Evolutionary conservation across 805 yeast species (phyloP), one percentile per base, ranked within the genome.

Genomic region (Starmerella tilneyi): DNA sequence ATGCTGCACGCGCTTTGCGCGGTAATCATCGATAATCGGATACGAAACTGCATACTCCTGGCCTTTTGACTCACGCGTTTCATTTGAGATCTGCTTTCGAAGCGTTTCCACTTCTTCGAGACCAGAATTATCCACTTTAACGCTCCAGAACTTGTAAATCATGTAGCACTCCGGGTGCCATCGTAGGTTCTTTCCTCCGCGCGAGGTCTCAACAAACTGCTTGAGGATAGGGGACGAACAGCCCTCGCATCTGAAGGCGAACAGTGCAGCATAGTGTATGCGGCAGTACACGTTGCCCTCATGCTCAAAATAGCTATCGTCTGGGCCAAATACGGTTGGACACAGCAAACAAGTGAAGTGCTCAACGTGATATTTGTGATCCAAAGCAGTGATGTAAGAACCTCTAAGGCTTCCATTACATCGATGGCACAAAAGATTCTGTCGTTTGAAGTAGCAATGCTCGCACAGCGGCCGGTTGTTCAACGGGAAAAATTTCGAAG

Each of bases 141-240:
- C 94, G 59, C 85, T 86, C 98, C 98, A 92, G 58, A 85, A 88
- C 63, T 88, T 88, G 67, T 83, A 88, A 39, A 92, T 94, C 86
- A 94, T 94, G 60, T 86, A 92, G 68, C 99, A 92, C 61, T 94
- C 97, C 1, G 96, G 97, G 64, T 92, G 99, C 99, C 99, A 92
- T 60, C 85, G 94, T 62, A 88, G 94, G 47, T 83, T 81, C 54
- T 80, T 74, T 19, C 96, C 96, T 41, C 96, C 95, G 54, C 92
- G 73, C 49, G 78, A 84, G 36, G 89, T 77, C 62, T 89, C 96
- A 29, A 89, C 95, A 63, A 86, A 92, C 60, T 92, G 97, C 59
- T 86, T 86, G 29, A 94, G 74, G 43, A 94, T 92, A 1, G 96
- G 84, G 29, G 84, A 79, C 47, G 79, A 74, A 65, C 99, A 92